phyloP scores from a whole-genome alignment of 1,139 yeast genomes.

The Saccharomyces hybrid region DNA sequence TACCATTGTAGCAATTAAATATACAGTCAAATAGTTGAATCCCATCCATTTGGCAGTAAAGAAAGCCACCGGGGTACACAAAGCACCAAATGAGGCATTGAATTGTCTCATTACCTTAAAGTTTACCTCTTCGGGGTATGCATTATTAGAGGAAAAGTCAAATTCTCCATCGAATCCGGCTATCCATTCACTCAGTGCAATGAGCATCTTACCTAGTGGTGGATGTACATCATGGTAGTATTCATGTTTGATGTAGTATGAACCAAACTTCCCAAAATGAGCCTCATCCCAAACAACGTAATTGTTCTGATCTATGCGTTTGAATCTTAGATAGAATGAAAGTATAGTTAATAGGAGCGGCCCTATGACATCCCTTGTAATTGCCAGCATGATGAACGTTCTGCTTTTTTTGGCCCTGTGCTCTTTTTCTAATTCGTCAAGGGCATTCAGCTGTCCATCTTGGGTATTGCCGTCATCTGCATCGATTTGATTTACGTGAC shows the following conservation, averaged over 20 bases:
- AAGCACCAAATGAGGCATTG: slow-evolving; percentile 55
- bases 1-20: slow-evolving; percentile 53
- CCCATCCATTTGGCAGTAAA: slow-evolving; percentile 48
- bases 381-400: not conserved
- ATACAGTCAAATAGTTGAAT: slow-evolving; percentile 39
- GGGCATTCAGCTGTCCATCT: not conserved
- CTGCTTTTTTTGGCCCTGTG: not conserved
- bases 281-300: slow-evolving; percentile 96
- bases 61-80: slow-evolving; percentile 59
- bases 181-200: slow-evolving; percentile 58
- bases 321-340: slow-evolving; percentile 61
- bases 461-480: not conserved
- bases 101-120: slow-evolving; percentile 56
- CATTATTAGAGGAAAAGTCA: slow-evolving; percentile 53
- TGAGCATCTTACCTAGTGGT: slow-evolving; percentile 64
- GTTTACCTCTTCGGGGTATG: slow-evolving; percentile 49
- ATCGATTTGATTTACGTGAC: not conserved
- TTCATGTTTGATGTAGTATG: slow-evolving; percentile 55
- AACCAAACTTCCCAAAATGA: slow-evolving; percentile 61
- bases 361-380: not conserved
- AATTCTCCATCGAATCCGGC: slow-evolving; percentile 64
- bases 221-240: slow-evolving; percentile 77
- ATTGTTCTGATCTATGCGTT: slow-evolving; percentile 53
- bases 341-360: slow-evolving; percentile 41
- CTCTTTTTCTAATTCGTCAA: not conserved